Evolutionary conservation across 345 rosid genomes (phyloP).

Genomic region (Eucalyptus rudis): DNA sequence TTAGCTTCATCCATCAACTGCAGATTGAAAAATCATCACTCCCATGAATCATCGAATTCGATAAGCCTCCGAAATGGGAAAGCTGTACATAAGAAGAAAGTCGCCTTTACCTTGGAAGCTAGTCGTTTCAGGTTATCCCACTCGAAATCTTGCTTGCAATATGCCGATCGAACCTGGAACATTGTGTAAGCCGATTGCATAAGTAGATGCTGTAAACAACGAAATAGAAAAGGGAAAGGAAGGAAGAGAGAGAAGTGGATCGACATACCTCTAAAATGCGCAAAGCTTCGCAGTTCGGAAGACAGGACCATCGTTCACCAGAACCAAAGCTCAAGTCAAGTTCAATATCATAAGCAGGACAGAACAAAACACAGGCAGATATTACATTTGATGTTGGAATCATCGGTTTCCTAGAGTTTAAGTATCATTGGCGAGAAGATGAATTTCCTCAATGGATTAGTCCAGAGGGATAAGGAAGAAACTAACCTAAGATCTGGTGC

Average conservation of each 20-base stretch:
- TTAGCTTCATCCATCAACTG: constrained; percentile 54
- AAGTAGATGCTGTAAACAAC: too few species aligned
- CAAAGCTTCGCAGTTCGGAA: constrained; percentile 23
- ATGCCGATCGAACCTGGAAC: constrained; percentile 68
- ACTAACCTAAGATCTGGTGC: constrained; percentile 57
- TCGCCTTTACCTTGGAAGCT: constrained; percentile 30
- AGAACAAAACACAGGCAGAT: background rate
- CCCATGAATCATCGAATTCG: background rate
- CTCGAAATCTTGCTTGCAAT: constrained; percentile 75
- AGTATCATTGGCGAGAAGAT: background rate
- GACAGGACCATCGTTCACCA: background rate
- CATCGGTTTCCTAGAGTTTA: background rate
- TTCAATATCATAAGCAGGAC: background rate
- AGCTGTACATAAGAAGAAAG: background rate
- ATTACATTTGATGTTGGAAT: background rate
- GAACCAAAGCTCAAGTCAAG: background rate
- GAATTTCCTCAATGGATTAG: background rate
- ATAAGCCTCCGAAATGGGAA: background rate
- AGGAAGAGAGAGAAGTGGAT: background rate
- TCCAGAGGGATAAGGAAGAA: background rate
- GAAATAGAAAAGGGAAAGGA: background rate
- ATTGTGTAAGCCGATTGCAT: background rate
- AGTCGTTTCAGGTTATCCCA: constrained; percentile 66
- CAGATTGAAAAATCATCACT: background rate
- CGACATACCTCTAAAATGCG: constrained; percentile 66